phyloP scores from a whole-genome alignment of 192 early-diverging fungal species.

The Backusella tuberculispora region DNA sequence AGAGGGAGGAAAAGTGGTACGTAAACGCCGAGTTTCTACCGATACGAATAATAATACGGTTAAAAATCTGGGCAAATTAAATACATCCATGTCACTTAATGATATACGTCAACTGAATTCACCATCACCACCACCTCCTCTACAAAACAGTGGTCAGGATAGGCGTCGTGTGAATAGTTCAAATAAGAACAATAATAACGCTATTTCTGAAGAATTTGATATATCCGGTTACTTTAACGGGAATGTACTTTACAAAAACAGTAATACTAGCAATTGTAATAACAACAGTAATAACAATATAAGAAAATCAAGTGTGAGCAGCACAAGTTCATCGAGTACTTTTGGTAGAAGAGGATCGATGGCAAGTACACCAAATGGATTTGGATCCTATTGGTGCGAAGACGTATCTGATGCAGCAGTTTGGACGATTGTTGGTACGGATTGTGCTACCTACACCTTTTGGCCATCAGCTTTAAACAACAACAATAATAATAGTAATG shows the following conservation, averaged over 20 bases:
- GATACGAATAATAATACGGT: neutral
- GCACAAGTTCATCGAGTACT: neutral
- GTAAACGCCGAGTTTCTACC: slow-evolving; percentile 43
- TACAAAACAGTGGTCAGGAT: slow-evolving; percentile 23
- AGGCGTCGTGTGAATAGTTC: slow-evolving; percentile 59
- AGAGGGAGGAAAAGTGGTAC: slow-evolving; percentile 35
- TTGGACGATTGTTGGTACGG: slow-evolving; percentile 93
- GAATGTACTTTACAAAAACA: neutral
- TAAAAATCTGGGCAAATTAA: slow-evolving; percentile 9
- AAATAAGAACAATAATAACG: slow-evolving; percentile 36
- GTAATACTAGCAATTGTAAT: too few species aligned
- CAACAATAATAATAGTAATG: neutral
- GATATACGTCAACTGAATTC: neutral
- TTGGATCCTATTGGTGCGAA: slow-evolving; percentile 67
- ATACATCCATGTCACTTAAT: slow-evolving; percentile 18
- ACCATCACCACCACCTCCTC: neutral
- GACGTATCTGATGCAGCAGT: slow-evolving; percentile 88
- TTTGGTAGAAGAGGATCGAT: slow-evolving; percentile 4
- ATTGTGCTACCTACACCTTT: slow-evolving; percentile 37
- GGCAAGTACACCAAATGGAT: slow-evolving; percentile 30
- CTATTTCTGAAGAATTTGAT: neutral
- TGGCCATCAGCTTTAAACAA: slow-evolving; percentile 56
- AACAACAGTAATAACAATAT: neutral
- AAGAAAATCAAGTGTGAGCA: slow-evolving; percentile 34
- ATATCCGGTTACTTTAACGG: neutral